Evolutionary conservation across 345 rosid genomes (phyloP), one percentile per base, ranked within the genome.

Genomic region (Eucalyptus fibrosa): DNA sequence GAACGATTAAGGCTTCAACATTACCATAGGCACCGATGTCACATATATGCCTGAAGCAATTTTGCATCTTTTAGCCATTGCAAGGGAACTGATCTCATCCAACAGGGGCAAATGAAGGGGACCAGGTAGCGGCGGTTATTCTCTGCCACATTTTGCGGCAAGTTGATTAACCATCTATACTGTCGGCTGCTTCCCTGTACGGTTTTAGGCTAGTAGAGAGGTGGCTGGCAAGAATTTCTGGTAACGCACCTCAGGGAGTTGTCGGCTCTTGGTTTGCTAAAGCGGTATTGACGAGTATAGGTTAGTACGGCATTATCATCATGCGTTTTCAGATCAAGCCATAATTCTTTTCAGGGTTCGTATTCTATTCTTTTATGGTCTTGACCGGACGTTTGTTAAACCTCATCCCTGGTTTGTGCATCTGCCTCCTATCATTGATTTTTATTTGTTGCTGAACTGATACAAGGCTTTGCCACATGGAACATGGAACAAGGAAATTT

Each of bases 11-110:
- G 97, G 98, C 15, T 97, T 97, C 82, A 97, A 96, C 12, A 94
- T 96, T 88, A 94, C 96, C 45, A 93, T 97, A 37, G 98, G 99
- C 87, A 94, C 98, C 23, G 98, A 94, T 91, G 97, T 96, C 69
- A 94, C 98, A 8, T 96, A 95, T 90, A 69, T 94, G 87, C 88
- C 96, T 60, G 96, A 95, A 91, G 97, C 98, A 80, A 93, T 94
- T 86, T 67, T 92, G 67, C 96, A 97, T 9, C 92, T 95, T 91
- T 97, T 97, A 30, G 80, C 90, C 62, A 56, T 11, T 56, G 30
- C 62, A 26, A 56, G 62, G 30, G 62, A 56, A 56, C 62, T 56
- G 62, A 24, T 56, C 62, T 56, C 30, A 56, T 56, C 30, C 62
- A 10, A 56, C 62, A 24, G 62, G 13, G 14, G 30, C 62, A 56